Evolutionary conservation across 306 rosid species (phyloP).

Genomic region (Trifolium subterraneum): DNA sequence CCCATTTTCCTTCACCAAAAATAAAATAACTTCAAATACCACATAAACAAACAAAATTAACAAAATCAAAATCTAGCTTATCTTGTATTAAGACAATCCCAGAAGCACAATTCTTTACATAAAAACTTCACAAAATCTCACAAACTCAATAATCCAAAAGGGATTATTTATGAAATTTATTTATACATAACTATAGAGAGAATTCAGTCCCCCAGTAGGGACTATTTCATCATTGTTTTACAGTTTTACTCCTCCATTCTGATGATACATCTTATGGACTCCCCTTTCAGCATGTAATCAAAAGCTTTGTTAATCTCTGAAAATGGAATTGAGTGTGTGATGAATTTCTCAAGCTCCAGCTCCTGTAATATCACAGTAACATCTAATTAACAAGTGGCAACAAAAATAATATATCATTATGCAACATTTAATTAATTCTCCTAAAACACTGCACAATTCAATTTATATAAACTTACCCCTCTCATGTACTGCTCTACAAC

Average conservation of each 20-base stretch:
- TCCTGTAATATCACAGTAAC: conserved; percentile 49
- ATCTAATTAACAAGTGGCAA: conserved; percentile 10
- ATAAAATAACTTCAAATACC: background rate
- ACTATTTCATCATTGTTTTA: conserved; percentile 7
- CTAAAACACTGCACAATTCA: background rate
- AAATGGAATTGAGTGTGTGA: conserved; percentile 70
- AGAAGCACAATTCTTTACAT: conserved; percentile 7
- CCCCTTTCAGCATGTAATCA: conserved; percentile 70
- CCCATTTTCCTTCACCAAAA: background rate
- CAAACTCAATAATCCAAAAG: background rate
- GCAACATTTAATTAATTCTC: no score
- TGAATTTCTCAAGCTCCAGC: conserved; percentile 78
- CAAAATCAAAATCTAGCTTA: conserved; percentile 24
- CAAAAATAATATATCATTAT: background rate
- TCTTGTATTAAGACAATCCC: background rate
- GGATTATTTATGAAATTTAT: conserved; percentile 19
- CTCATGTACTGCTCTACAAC: conserved; percentile 82
- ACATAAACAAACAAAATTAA: background rate
- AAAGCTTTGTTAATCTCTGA: conserved; percentile 81
- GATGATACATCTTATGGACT: conserved; percentile 74
- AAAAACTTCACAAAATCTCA: conserved; percentile 14
- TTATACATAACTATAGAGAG: conserved; percentile 20
- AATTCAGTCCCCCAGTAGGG: background rate
- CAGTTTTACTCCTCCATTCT: conserved; percentile 47
- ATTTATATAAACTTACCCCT: conserved; percentile 42